A percentile compares a stretch with the other conserved stretches of the same genome.
Conservation (phyloP, 345 rosid species). For the Lepidium africanum region DNA sequence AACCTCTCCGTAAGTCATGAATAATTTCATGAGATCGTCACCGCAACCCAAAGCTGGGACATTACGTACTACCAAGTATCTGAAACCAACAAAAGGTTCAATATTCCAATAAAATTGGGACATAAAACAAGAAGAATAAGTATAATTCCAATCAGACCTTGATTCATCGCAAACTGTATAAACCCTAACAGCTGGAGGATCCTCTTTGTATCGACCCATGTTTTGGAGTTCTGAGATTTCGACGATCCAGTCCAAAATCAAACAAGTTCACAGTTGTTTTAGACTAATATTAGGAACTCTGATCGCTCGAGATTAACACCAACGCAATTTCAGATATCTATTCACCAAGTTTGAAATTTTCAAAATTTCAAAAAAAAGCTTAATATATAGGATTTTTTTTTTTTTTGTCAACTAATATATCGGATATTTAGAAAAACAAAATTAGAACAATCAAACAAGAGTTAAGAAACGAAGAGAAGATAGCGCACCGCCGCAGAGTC, state of each 20-base stretch:
- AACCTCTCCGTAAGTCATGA: slow-evolving; percentile 65
- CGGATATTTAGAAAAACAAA: too few species aligned
- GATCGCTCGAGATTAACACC: too few species aligned
- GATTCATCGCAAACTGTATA: slow-evolving; percentile 91
- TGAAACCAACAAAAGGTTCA: slow-evolving; percentile 11
- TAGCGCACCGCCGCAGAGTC: too few species aligned
- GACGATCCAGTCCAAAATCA: background rate
- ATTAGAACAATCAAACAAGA: too few species aligned
- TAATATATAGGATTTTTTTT: too few species aligned
- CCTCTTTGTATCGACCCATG: slow-evolving; percentile 62
- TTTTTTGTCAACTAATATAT: too few species aligned
- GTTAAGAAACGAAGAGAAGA: too few species aligned
- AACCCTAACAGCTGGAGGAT: slow-evolving; percentile 60
- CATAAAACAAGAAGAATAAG: background rate
- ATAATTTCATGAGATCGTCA: slow-evolving; percentile 64
- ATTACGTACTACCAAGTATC: slow-evolving; percentile 77
- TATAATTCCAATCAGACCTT: slow-evolving; percentile 24
- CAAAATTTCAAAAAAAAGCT: too few species aligned
- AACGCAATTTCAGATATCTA: too few species aligned
- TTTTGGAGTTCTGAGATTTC: background rate
- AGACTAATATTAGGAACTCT: too few species aligned
- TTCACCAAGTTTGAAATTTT: too few species aligned
- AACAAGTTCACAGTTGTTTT: background rate
- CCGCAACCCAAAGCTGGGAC: slow-evolving; percentile 95
- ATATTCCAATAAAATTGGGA: background rate